A percentile compares a stretch with the other conserved stretches of the same genome.
Evolutionary conservation across 192 early-diverging fungal genomes (phyloP).

Genomic region (Linnemannia zychae): DNA sequence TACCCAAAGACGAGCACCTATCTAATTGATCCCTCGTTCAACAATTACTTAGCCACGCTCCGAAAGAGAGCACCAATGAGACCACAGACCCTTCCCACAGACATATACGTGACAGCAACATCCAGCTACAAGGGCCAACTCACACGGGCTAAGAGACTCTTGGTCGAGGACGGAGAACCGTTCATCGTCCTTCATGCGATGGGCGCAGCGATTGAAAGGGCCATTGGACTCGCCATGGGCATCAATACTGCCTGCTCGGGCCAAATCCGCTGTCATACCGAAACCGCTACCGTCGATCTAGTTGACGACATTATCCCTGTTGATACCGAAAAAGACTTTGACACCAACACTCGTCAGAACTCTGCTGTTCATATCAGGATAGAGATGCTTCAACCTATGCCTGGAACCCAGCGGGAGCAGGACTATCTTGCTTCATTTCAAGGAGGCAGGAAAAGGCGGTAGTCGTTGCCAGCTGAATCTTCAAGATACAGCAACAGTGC

Average conservation of each 20-base stretch:
- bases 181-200: constrained; percentile 83
- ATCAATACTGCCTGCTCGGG: constrained; percentile 69
- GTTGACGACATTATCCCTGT: constrained; percentile 85
- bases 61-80: constrained; percentile 75
- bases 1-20: background rate
- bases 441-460: constrained; percentile 19
- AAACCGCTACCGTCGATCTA: constrained; percentile 76
- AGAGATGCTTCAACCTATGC: constrained; percentile 52
- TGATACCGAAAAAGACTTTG: constrained; percentile 71
- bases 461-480: background rate
- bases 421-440: constrained; percentile 8
- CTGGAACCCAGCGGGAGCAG: constrained; percentile 26
- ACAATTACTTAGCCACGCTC: constrained; percentile 41
- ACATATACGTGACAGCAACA: constrained; percentile 85
- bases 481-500: background rate
- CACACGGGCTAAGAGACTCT: constrained; percentile 72
- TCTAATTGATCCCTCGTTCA: background rate
- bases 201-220: constrained; percentile 79
- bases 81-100: constrained; percentile 73
- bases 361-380: constrained; percentile 82
- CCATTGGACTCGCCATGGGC: constrained; percentile 75
- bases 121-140: constrained; percentile 73
- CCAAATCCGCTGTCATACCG: constrained; percentile 72
- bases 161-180: constrained; percentile 71
- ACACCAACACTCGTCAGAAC: constrained; percentile 71